Percentiles rank a stretch among this genome's conserved stretches.
Evolutionary conservation across 83 land plant species (phyloP).

Genomic region (Diphasiastrum complanatum): DNA sequence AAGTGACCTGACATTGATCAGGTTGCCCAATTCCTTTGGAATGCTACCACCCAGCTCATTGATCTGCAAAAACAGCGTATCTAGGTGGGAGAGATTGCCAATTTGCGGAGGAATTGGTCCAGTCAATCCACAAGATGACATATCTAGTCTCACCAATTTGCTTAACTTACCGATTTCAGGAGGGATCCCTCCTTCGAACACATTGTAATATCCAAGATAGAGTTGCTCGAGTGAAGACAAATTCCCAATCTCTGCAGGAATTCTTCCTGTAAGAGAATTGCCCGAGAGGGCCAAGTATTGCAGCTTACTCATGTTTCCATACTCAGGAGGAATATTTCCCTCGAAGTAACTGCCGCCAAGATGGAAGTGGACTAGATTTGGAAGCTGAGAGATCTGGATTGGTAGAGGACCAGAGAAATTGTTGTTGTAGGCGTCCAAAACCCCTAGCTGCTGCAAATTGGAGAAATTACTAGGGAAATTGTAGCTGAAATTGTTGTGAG

Average conservation of each 20-base stretch:
- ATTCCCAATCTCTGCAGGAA: constrained; percentile 5
- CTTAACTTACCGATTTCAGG: background rate
- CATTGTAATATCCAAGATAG: constrained; percentile 11
- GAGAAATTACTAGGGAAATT: constrained; percentile 10
- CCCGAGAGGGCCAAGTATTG: constrained; percentile 6
- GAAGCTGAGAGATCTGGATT: background rate
- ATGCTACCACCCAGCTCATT: too few species aligned
- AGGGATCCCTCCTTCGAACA: too few species aligned
- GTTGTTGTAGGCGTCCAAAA: too few species aligned
- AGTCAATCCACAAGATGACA: background rate
- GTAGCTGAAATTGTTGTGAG: constrained; percentile 4
- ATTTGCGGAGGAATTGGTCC: background rate
- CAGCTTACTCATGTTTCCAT: background rate
- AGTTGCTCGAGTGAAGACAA: constrained; percentile 1
- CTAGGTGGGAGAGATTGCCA: background rate
- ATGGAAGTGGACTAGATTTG: constrained; percentile 1
- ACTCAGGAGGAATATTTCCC: constrained; percentile 7
- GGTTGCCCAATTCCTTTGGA: background rate
- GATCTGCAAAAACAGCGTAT: constrained; percentile 6
- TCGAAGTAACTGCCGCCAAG: constrained; percentile 1
- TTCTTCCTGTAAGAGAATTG: background rate
- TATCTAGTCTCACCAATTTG: background rate
- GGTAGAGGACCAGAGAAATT: too few species aligned
- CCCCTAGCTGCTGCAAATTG: background rate
- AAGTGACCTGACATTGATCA: background rate